Base-by-base conservation (phyloP, 805 yeast genomes). In the Vanderwaltozyma tropicalis region DNA sequence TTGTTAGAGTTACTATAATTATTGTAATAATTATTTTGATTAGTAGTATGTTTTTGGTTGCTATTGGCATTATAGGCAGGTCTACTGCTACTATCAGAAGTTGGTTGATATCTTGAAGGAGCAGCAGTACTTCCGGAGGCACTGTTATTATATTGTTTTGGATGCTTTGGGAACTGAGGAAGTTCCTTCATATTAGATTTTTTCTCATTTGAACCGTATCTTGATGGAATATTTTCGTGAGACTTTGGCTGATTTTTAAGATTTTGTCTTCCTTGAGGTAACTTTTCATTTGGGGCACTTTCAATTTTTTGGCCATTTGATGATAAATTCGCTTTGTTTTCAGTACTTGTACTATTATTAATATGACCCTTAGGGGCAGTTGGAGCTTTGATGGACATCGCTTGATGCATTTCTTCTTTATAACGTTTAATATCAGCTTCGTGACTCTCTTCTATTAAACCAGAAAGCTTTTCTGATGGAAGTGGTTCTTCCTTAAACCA, bases 391-490 rank as follows among this genome's bases (percentile, higher is more conserved):
- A 52, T 61, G 5, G 61, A 53, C 49, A 57, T 47, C 3, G 57
- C 52, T 37, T 52, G 55, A 15, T 49, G 57, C 47, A 50, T 36
- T 40, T 66, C 71, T 53, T 64, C 64, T 56, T 68, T 69, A 61
- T 71, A 68, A 45, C 75, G 66, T 44, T 75, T 74, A 34, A 74
- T 74, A 59, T 86, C 96, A 19, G 87, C 72, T 58, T 89, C 97
- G 57, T 92, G 96, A 43, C 94, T 76, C 45, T 88, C 94, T 46
- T 81, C 88, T 46, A 80, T 81, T 21, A 69, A 70, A 3, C 86
- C 81, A n/a, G 38, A 45, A 18, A 87, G 61, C 15, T 71, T 72
- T 6, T 52, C 51, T 0, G 77, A 74, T 12, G 95, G 86, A 17
- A 71, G 45, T 0, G 96, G 96, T 0, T 69, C 77, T 3, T 64